These are phyloP conservation scores for Cystofilobasidium bisporidii DNA, from an alignment of 768 basidiomycete genomes.

Conservation along the genomic window DNA sequence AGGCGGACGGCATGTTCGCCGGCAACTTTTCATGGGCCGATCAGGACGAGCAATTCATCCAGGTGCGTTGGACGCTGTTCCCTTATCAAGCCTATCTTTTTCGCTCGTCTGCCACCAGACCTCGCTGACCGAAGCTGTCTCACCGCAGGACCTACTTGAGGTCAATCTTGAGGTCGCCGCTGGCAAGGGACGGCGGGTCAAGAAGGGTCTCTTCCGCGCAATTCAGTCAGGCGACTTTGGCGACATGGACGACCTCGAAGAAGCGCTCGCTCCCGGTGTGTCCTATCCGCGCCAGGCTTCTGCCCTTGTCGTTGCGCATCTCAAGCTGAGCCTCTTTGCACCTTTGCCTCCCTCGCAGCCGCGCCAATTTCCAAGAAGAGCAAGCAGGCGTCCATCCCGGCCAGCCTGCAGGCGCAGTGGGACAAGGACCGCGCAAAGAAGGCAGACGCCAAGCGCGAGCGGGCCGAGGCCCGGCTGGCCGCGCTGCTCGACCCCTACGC, in stretches of 20 bases:
- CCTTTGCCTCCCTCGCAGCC: slow-evolving; percentile 39
- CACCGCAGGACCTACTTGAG: slow-evolving; percentile 53
- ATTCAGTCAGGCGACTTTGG: slow-evolving; percentile 50
- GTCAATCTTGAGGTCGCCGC: slow-evolving; percentile 49
- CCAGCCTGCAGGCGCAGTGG: slow-evolving; percentile 61
- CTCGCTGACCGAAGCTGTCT: too few species aligned
- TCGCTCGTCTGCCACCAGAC: too few species aligned
- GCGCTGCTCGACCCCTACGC: slow-evolving; percentile 55
- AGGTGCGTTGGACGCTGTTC: slow-evolving; percentile 43
- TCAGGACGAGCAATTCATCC: slow-evolving; percentile 53
- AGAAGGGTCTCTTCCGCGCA: slow-evolving; percentile 54
- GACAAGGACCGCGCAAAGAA: slow-evolving; percentile 73
- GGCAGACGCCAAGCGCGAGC: slow-evolving; percentile 59
- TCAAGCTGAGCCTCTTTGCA: slow-evolving; percentile 7
- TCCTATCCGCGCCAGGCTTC: slow-evolving; percentile 36
- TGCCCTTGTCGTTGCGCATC: slow-evolving; percentile 48
- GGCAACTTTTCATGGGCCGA: slow-evolving; percentile 45
- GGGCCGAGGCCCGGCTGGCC: slow-evolving; percentile 51
- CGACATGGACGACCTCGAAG: slow-evolving; percentile 32
- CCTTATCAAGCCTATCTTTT: neutral
- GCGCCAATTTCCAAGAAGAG: slow-evolving; percentile 43
- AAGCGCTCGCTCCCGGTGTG: slow-evolving; percentile 26
- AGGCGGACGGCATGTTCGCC: slow-evolving; percentile 34
- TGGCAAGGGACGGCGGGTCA: slow-evolving; percentile 46
- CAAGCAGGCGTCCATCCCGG: slow-evolving; percentile 43